Evolutionary conservation across 768 basidiomycete species (phyloP), one percentile per base, ranked within the genome.

Genomic region (Hericium alpestre): DNA sequence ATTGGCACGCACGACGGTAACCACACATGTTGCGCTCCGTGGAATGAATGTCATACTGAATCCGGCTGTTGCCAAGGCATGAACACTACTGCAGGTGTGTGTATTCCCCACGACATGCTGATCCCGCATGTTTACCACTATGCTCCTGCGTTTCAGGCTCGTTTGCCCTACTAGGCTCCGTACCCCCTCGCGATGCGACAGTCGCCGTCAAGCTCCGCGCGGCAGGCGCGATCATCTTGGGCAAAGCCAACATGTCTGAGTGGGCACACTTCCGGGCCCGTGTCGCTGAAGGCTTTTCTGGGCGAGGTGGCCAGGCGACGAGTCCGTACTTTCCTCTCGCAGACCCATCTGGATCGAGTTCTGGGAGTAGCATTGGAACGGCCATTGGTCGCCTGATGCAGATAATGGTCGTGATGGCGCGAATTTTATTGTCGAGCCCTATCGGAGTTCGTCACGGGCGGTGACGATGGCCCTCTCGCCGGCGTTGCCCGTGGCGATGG

Each of bases 261-360:
- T 77, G 73, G 72, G 71, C 75, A 9, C 58, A 70, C 56, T 74
- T 66, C 55, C 70, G 77, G 18, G 74, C 32, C 32, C 7, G 39
- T 10, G 64, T 74, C 2, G 67, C 74, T 12, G 61, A 66, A 12
- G 78, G 76, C 16, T 79, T 73, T 63, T 77, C 77, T 16, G 73
- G 72, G 6, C 71, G 74, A 10, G 76, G 75, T 6, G 78, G 78
- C 7, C 78, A 77, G 65, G 64, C 67, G 1, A 70, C 68, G 3
- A 66, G 64, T 43, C 70, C 76, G 2, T 79, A 76, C 60, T 73
- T 71, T 41, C 78, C 75, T n/a, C 63, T 68, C 16, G 74, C 69
- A 16, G 61, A 74, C 54, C 72, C 76, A 1, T 71, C 67, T n/a
- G 74, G 73, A 16, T 73, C 73, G n/a, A 74, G 73, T 54, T 72